Evolutionary conservation across 139 green algal species (phyloP).

Genomic region (Chlamydomonas sp.): DNA sequence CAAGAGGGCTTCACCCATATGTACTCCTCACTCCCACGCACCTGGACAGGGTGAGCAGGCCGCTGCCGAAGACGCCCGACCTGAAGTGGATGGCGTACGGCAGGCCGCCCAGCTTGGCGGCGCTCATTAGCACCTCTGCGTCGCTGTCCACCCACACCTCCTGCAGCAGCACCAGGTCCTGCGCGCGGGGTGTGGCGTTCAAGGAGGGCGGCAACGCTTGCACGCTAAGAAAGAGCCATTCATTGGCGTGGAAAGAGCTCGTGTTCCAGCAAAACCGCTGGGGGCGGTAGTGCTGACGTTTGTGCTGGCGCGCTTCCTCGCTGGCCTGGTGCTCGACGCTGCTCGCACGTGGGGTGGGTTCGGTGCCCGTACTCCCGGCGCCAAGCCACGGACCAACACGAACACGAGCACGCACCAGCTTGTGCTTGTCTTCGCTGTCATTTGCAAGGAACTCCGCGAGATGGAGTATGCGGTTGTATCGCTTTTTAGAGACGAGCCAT

Average conservation of each 20-base stretch:
- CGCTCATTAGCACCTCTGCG: constrained; percentile 43
- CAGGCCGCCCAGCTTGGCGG: constrained; percentile 38
- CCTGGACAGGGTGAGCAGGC: constrained; percentile 61
- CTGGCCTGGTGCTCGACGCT: too few species aligned
- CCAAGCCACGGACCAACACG: background rate
- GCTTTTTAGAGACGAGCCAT: constrained; percentile 56
- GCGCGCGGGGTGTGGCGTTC: background rate
- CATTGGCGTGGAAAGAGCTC: too few species aligned
- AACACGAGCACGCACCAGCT: background rate
- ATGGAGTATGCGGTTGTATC: constrained; percentile 52
- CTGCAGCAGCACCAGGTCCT: constrained; percentile 63
- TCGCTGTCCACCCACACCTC: constrained; percentile 69
- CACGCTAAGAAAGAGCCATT: background rate
- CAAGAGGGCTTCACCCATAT: too few species aligned
- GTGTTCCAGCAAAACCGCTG: too few species aligned
- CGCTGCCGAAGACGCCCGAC: constrained; percentile 57
- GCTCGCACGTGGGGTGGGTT: background rate
- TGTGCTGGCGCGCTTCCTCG: too few species aligned
- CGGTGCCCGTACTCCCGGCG: background rate
- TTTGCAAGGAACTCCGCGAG: constrained; percentile 36
- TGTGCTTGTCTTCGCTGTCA: constrained; percentile 15
- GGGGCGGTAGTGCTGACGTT: too few species aligned
- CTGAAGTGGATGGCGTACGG: constrained; percentile 56
- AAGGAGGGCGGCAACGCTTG: background rate
- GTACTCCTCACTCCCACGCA: background rate